A percentile compares a stretch with the other conserved stretches of the same genome.
Conservation (phyloP, 2,329 filamentous ascomycete species). For the Arthrocladium fulminans region DNA sequence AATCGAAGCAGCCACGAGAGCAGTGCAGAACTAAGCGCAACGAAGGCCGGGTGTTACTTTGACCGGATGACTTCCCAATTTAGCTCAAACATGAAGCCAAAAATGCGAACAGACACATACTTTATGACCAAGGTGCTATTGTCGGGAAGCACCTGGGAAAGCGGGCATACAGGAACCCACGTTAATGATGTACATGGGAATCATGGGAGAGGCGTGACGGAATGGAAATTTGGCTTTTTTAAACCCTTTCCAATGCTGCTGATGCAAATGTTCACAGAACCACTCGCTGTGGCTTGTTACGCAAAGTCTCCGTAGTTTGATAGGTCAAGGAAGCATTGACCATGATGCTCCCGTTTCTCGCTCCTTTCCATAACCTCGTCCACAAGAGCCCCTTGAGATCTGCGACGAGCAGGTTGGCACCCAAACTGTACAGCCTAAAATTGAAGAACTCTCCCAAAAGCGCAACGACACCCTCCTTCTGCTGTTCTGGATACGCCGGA, state of each 20-base stretch:
- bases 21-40: too few species aligned
- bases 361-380: slow-evolving; percentile 50
- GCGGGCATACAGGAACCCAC: too few species aligned
- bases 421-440: slow-evolving; percentile 41
- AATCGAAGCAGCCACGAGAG: too few species aligned
- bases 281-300: slow-evolving; percentile 33
- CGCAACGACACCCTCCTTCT: slow-evolving; percentile 17
- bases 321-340: slow-evolving; percentile 53
- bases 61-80: too few species aligned
- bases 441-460: slow-evolving; percentile 31
- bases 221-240: too few species aligned
- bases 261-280: slow-evolving; percentile 18
- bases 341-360: slow-evolving; percentile 44
- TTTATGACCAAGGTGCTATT: too few species aligned
- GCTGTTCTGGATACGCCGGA: slow-evolving; percentile 23
- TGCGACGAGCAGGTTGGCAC: slow-evolving; percentile 43
- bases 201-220: too few species aligned
- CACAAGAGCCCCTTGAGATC: slow-evolving; percentile 50
- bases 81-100: too few species aligned
- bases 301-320: slow-evolving; percentile 28
- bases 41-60: too few species aligned
- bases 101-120: too few species aligned
- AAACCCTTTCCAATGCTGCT: background rate
- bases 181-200: too few species aligned
- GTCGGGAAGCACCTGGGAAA: too few species aligned